These are phyloP conservation scores for Boletellus ananiceps DNA, from an alignment of 768 basidiomycete genomes.

Conservation along the genomic window DNA sequence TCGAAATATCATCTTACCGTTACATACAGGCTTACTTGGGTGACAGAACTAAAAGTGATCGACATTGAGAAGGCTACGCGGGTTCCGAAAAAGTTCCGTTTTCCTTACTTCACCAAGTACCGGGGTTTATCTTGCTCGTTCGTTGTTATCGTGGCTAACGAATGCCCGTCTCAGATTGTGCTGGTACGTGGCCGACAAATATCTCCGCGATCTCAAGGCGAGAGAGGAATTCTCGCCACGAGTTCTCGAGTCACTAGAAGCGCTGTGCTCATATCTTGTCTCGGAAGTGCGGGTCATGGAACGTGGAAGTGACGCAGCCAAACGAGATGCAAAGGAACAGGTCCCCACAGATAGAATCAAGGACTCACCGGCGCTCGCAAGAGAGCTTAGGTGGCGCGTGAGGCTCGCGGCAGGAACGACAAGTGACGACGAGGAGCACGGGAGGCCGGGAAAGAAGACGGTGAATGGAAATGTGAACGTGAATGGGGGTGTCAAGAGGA, in stretches of 20 bases:
- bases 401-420: slow-evolving; percentile 53
- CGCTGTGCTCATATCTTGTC: slow-evolving; percentile 75
- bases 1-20: neutral
- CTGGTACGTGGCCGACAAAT: slow-evolving; percentile 88
- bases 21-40: slow-evolving; percentile 9
- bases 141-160: slow-evolving; percentile 4
- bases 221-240: slow-evolving; percentile 50
- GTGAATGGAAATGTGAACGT: slow-evolving; percentile 23
- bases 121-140: slow-evolving; percentile 19
- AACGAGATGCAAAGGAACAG: slow-evolving; percentile 75
- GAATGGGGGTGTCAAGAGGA: slow-evolving; percentile 36
- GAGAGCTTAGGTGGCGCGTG: slow-evolving; percentile 84
- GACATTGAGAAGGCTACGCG: slow-evolving; percentile 91
- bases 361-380: slow-evolving; percentile 73
- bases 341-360: slow-evolving; percentile 78
- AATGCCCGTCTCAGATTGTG: slow-evolving; percentile 52
- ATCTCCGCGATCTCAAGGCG: slow-evolving; percentile 64
- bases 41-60: slow-evolving; percentile 76
- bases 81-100: slow-evolving; percentile 89
- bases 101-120: slow-evolving; percentile 76
- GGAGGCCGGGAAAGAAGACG: slow-evolving; percentile 23
- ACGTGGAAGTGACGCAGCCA: slow-evolving; percentile 60
- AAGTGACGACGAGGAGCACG: slow-evolving; percentile 63
- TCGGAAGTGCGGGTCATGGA: slow-evolving; percentile 72
- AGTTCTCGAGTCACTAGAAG: slow-evolving; percentile 64